A percentile compares a stretch with the other conserved stretches of the same genome.
Evolutionary conservation across 176 grass and related monocot genomes (phyloP).

Genomic region (Avena sativa): DNA sequence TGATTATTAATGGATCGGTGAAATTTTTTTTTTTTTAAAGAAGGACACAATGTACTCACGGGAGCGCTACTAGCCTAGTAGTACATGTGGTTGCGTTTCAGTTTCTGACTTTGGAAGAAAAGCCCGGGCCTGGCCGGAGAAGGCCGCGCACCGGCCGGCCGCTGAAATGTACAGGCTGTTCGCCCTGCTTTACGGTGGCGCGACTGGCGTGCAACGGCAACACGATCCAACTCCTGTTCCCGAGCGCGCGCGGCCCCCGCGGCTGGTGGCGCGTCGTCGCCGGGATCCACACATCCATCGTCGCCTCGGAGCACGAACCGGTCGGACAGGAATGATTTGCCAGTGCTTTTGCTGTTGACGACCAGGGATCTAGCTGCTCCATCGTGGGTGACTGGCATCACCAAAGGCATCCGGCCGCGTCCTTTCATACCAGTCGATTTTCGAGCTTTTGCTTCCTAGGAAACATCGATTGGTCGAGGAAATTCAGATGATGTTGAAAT

Average conservation of each 20-base stretch:
- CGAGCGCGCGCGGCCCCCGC: background rate
- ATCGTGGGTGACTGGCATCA: background rate
- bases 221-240: background rate
- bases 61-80: too few species aligned
- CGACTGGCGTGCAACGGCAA: background rate
- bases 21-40: too few species aligned
- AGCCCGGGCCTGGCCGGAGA: background rate
- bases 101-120: background rate
- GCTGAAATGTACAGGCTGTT: background rate
- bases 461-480: background rate
- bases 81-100: background rate
- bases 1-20: too few species aligned
- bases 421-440: background rate
- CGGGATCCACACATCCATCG: background rate
- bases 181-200: background rate
- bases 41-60: too few species aligned
- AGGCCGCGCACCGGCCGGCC: background rate
- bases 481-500: too few species aligned
- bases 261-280: slow-evolving; percentile 7
- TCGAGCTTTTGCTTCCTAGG: background rate
- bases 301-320: background rate
- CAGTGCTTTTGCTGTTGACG: slow-evolving; percentile 20
- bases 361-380: background rate
- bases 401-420: background rate
- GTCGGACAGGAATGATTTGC: background rate